Evolutionary conservation across 73 alveolate genomes (phyloP).

Genomic region (Paramecium sexaurelia): DNA sequence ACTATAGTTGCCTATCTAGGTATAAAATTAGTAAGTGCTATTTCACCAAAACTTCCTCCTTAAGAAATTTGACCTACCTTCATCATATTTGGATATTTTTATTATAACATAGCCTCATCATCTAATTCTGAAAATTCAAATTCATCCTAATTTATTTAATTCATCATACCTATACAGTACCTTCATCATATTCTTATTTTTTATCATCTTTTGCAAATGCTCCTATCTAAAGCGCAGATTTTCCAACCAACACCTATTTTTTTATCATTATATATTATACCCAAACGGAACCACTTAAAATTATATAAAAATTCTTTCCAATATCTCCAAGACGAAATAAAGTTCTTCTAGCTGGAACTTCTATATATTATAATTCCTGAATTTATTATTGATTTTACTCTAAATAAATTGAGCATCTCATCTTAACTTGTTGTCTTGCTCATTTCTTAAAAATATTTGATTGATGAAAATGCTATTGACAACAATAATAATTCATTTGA

Average conservation of each 20-base stretch:
- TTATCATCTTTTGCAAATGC: neutral
- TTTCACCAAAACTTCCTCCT: slow-evolving; percentile 59
- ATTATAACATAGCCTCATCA: slow-evolving; percentile 12
- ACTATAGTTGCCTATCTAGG: slow-evolving; percentile 54
- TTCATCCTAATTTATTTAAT: neutral
- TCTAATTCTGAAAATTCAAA: neutral
- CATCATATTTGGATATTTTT: slow-evolving; percentile 41
- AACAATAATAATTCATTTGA: neutral
- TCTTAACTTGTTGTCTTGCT: neutral
- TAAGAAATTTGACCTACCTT: slow-evolving; percentile 13
- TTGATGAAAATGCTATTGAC: slow-evolving; percentile 27
- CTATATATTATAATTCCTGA: neutral
- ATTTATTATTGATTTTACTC: neutral
- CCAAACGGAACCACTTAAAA: slow-evolving; percentile 42
- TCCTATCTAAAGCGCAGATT: neutral
- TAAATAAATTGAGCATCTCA: slow-evolving; percentile 12
- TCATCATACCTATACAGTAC: neutral
- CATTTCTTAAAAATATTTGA: slow-evolving; percentile 7
- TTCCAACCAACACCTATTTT: slow-evolving; percentile 40
- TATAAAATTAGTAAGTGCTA: slow-evolving; percentile 32
- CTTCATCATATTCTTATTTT: neutral
- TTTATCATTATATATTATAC: neutral
- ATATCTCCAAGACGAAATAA: slow-evolving; percentile 40
- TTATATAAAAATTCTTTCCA: slow-evolving; percentile 51
- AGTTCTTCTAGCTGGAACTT: slow-evolving; percentile 52